These are phyloP conservation scores for Carex arenaria DNA, from an alignment of 202 grass and related monocot species.

Conservation along the genomic window DNA sequence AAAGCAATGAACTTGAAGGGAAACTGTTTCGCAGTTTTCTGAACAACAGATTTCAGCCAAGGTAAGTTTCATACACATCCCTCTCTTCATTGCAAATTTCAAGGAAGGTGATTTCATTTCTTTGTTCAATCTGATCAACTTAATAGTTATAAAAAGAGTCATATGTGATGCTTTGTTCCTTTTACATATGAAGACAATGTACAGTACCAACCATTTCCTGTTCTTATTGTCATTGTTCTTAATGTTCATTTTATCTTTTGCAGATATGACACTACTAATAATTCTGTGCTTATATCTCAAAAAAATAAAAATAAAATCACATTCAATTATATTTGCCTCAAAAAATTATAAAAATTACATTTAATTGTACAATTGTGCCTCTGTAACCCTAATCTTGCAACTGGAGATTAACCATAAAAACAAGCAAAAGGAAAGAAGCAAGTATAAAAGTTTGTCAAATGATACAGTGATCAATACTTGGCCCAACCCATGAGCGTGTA, in stretches of 20 bases:
- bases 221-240: not conserved
- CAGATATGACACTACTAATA: not conserved
- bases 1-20: slow-evolving; percentile 31
- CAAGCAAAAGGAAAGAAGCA: not conserved
- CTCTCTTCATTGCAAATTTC: not conserved
- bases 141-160: not conserved
- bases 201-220: not conserved
- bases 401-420: not conserved
- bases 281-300: not conserved
- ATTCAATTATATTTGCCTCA: not conserved
- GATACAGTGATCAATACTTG: not conserved
- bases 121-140: not conserved
- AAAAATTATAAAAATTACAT: too few relatives aligned
- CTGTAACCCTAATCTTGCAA: not conserved
- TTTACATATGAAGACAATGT: not conserved
- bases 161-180: not conserved
- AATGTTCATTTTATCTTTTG: not conserved
- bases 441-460: not conserved
- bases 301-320: not conserved
- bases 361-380: not conserved
- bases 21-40: slow-evolving; percentile 45
- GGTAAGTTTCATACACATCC: slow-evolving; percentile 14
- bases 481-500: not conserved
- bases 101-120: not conserved
- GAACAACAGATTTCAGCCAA: slow-evolving; percentile 47